These are phyloP conservation scores for Mycotypha africana DNA, from an alignment of 371 early-diverging fungal species.

Conservation along the genomic window DNA sequence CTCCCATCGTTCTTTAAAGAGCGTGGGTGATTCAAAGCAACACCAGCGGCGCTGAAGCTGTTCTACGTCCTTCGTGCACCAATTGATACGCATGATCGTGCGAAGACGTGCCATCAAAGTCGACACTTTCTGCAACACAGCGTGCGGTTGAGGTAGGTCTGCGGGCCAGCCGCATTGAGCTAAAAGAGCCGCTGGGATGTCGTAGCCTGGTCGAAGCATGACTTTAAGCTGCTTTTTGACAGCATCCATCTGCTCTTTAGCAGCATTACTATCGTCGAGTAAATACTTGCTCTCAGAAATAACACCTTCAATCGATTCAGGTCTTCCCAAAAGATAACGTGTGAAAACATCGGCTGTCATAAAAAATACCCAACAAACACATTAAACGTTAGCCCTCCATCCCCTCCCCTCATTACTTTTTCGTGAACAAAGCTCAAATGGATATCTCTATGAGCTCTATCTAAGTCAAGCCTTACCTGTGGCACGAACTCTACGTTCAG, in stretches of 20 bases:
- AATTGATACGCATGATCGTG: constrained; percentile 73
- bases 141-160: constrained; percentile 59
- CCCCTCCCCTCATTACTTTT: too few relatives aligned
- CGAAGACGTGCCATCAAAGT: constrained; percentile 63
- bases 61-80: constrained; percentile 50
- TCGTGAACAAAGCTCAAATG: too few relatives aligned
- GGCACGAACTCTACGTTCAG: constrained; percentile 87
- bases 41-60: constrained; percentile 70
- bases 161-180: constrained; percentile 47
- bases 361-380: too few relatives aligned
- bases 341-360: constrained; percentile 68
- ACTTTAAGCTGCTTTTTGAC: constrained; percentile 72
- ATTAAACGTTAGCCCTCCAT: too few relatives aligned
- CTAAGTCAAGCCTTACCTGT: too few relatives aligned
- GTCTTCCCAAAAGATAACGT: constrained; percentile 63
- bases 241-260: constrained; percentile 88
- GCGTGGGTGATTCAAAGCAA: constrained; percentile 67
- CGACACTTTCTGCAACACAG: constrained; percentile 66
- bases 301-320: constrained; percentile 50
- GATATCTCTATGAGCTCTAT: too few relatives aligned
- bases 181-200: constrained; percentile 32
- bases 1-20: constrained; percentile 93
- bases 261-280: constrained; percentile 92
- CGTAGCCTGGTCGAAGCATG: constrained; percentile 48
- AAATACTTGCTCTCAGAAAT: constrained; percentile 80